Evolutionary conservation across 257 asterid species (phyloP), one percentile per base, ranked within the genome.

Genomic region (Solanum corneliomulleri): DNA sequence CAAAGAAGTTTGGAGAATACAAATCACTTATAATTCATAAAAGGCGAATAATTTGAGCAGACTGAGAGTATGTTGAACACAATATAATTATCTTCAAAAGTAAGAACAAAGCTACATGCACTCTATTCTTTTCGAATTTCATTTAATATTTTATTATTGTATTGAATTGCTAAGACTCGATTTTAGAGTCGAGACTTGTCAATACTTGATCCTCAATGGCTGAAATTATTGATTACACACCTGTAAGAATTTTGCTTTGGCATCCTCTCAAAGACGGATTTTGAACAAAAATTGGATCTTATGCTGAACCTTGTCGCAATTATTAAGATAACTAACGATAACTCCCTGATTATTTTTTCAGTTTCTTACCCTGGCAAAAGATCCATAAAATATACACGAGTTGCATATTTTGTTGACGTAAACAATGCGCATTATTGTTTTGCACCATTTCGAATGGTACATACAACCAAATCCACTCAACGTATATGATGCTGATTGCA

Each of bases 61-160:
- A 4, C 3, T 1, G 7, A 47, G 56, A 47, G 0, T 14, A 1
- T 0, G 7, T 47, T 47, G 20, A 47, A 47, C 14, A 47, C 6
- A 47, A 47, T 1, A 49, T 49, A 1, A 14, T 18, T 52, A 2
- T 1, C 4, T 52, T 52, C 1, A 15, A 4, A 15, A 15, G 3
- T 0, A 52, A 23, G 10, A 52, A 52, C 0, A 16, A 56, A 20
- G 11, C 25, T 7, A 20, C 1, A 56, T 56, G 3, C 2, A 20
- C 64, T 1, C 11, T 4, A 20, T 8, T 4, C 11, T 56, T 9
- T 3, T 6, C 9, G 0, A 0, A 47, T 14, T 14, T 3, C 4
- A 16, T 4, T 52, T 52, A 52, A 52, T 52, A 52, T 52, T 21
- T 16, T 16, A 52, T 52, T 52, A 52, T 16, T 52, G 8, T 52